These are phyloP conservation scores for Floccularia luteovirens DNA, from an alignment of 768 basidiomycete genomes.

Conservation along the genomic window DNA sequence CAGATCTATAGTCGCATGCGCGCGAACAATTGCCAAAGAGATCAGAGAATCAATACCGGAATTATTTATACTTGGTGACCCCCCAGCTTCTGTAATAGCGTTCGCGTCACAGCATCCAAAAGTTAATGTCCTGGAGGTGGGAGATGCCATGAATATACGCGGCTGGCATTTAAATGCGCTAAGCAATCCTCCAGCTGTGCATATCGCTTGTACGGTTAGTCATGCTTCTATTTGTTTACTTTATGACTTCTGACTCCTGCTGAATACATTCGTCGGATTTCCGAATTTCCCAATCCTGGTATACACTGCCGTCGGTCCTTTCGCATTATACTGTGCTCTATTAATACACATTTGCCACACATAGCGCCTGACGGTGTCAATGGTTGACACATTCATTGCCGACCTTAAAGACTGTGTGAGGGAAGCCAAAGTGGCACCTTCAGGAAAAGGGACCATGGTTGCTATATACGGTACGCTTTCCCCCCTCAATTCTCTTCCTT, in stretches of 20 bases:
- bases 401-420: slow-evolving; percentile 77
- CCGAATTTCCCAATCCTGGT: neutral
- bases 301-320: slow-evolving; percentile 4
- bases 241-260: neutral
- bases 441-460: slow-evolving; percentile 84
- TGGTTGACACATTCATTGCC: slow-evolving; percentile 70
- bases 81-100: slow-evolving; percentile 85
- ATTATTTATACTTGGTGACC: slow-evolving; percentile 84
- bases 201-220: slow-evolving; percentile 90
- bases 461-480: slow-evolving; percentile 91
- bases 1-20: slow-evolving; percentile 66
- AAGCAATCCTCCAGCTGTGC: slow-evolving; percentile 71
- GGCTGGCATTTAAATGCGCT: slow-evolving; percentile 95
- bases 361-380: slow-evolving; percentile 78
- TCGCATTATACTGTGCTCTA: slow-evolving; percentile 3
- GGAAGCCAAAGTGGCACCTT: slow-evolving; percentile 58
- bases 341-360: too few relatives aligned
- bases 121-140: slow-evolving; percentile 80
- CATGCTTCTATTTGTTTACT: neutral
- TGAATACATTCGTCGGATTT: too few relatives aligned
- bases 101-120: slow-evolving; percentile 61
- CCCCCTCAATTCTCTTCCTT: too few relatives aligned
- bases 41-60: slow-evolving; percentile 71
- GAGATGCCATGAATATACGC: slow-evolving; percentile 75
- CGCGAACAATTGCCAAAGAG: slow-evolving; percentile 60